Evolutionary conservation across 2,329 filamentous ascomycete species (phyloP).

Genomic region (Remersonia thermophila): DNA sequence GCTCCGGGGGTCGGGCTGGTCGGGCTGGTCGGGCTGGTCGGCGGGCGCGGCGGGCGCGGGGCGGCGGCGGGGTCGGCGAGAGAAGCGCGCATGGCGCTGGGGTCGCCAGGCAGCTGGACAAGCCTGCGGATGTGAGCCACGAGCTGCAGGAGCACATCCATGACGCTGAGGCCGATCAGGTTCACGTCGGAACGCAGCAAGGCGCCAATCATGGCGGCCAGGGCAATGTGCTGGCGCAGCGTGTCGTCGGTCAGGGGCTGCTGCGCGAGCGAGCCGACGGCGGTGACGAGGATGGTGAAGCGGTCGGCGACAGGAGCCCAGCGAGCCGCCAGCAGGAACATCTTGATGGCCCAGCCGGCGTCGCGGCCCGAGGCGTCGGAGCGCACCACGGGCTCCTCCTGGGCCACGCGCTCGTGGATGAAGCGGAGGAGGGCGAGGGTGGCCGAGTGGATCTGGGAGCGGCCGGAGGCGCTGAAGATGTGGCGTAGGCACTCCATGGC

Average conservation of each 20-base stretch:
- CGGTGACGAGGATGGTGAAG: constrained; percentile 75
- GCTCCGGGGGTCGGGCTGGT: constrained; percentile 24
- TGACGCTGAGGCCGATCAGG: constrained; percentile 87
- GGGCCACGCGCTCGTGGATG: constrained; percentile 47
- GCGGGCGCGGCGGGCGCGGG: constrained; percentile 19
- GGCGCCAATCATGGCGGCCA: constrained; percentile 69
- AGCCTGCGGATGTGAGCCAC: constrained; percentile 72
- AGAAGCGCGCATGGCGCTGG: constrained; percentile 17
- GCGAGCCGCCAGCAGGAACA: constrained; percentile 66
- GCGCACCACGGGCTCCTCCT: constrained; percentile 42
- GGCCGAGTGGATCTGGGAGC: constrained; percentile 67
- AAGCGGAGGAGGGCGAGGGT: constrained; percentile 65
- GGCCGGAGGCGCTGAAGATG: constrained; percentile 72
- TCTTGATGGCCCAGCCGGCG: constrained; percentile 65
- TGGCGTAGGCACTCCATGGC: constrained; percentile 78
- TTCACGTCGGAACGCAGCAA: constrained; percentile 81
- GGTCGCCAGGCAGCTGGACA: constrained; percentile 48
- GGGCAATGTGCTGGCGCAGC: constrained; percentile 59
- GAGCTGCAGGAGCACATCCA: constrained; percentile 81
- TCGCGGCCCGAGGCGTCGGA: constrained; percentile 32
- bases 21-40: constrained; percentile 16
- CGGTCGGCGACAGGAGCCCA: constrained; percentile 94
- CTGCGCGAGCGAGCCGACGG: constrained; percentile 62
- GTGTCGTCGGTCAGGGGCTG: constrained; percentile 58
- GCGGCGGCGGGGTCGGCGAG: constrained; percentile 7